These are phyloP conservation scores for Cinnamomum chago DNA, from an alignment of 164 flowering plant species.

Conservation along the genomic window DNA sequence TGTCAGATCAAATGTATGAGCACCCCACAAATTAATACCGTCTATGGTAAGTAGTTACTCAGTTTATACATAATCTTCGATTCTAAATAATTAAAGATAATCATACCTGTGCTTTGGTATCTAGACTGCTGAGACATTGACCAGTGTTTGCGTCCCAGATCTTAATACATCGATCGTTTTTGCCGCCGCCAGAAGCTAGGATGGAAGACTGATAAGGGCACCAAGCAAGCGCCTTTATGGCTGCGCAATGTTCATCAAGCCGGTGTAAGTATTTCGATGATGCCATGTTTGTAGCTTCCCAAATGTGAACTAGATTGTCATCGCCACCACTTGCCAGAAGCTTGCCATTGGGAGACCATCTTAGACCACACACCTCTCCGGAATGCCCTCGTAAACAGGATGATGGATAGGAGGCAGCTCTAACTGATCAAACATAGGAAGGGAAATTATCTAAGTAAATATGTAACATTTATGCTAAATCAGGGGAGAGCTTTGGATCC, in stretches of 20 bases:
- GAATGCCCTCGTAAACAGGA: conserved; percentile 23
- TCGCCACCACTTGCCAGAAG: conserved; percentile 46
- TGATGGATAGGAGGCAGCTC: conserved; percentile 24
- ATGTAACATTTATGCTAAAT: too few relatives aligned
- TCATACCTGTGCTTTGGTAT: conserved; percentile 44
- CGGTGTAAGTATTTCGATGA: conserved; percentile 29
- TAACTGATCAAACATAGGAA: conserved; percentile 23
- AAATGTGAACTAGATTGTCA: conserved; percentile 36
- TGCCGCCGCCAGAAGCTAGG: conserved; percentile 56
- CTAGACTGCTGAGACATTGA: conserved; percentile 32
- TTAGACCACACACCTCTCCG: conserved; percentile 39
- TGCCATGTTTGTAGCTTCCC: conserved; percentile 41
- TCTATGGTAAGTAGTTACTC: too few relatives aligned
- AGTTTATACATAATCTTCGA: too few relatives aligned
- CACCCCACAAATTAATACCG: neutral
- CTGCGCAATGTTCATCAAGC: conserved; percentile 35
- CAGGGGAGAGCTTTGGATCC: neutral
- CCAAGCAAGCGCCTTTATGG: conserved; percentile 68
- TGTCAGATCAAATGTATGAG: neutral
- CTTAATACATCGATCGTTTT: conserved; percentile 43
- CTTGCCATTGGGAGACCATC: conserved; percentile 37
- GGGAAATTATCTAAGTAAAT: neutral
- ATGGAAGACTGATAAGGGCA: conserved; percentile 41
- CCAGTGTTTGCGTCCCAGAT: conserved; percentile 48
- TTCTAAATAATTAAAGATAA: too few relatives aligned